Evolutionary conservation across 345 rosid genomes (phyloP).

Genomic region (Litchi chinensis): DNA sequence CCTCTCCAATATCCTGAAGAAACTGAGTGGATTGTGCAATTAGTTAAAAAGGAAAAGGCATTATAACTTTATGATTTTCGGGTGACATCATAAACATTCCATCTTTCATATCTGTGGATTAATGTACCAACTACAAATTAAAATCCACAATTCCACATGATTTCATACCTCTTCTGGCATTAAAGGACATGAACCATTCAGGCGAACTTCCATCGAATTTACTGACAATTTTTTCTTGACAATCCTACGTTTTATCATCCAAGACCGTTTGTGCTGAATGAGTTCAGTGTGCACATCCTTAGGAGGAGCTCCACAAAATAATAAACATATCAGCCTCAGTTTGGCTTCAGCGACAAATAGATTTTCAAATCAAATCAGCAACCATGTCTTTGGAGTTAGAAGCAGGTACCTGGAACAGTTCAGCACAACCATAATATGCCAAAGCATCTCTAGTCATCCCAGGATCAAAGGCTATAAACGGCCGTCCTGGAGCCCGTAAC

Average conservation of each 20-base stretch:
- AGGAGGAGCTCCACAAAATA: constrained; percentile 57
- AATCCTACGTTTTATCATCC: constrained; percentile 88
- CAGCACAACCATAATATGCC: constrained; percentile 95
- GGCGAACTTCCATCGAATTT: constrained; percentile 65
- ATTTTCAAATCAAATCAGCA: constrained; percentile 17
- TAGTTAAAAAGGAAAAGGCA: background rate
- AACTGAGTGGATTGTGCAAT: background rate
- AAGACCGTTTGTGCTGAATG: constrained; percentile 91
- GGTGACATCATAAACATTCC: background rate
- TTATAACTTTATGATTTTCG: background rate
- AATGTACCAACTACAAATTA: background rate
- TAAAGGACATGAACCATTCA: constrained; percentile 79
- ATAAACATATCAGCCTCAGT: constrained; percentile 25
- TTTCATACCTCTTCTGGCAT: constrained; percentile 89
- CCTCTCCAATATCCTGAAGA: background rate
- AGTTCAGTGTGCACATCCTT: constrained; percentile 97
- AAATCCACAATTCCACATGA: background rate
- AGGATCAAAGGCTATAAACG: constrained; percentile 94
- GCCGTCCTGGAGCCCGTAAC: constrained; percentile 80
- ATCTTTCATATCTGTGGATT: constrained; percentile 1
- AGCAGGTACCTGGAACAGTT: constrained; percentile 92
- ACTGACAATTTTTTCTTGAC: constrained; percentile 75
- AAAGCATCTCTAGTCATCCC: constrained; percentile 97
- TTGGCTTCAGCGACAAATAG: constrained; percentile 22
- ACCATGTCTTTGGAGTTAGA: constrained; percentile 17